Evolutionary conservation across 495 filamentous ascomycete species (phyloP), one percentile per base, ranked within the genome.

Genomic region (Evansstolkia leycettana): DNA sequence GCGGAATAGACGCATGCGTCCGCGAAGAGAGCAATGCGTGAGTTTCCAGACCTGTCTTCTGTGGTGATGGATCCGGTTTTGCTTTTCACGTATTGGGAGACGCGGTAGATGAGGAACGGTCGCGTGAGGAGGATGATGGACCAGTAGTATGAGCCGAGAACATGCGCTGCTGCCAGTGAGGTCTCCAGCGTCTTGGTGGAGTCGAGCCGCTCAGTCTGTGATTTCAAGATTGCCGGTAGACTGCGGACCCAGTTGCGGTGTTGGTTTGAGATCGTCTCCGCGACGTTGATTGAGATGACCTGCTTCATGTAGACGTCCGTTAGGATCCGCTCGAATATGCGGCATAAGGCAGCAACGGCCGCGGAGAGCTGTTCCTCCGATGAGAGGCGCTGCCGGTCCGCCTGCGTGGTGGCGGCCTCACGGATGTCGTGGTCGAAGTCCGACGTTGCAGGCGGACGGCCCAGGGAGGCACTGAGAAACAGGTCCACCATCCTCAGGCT

Each of bases 1-100:
- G 78, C 80, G 2, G 80, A 79, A 34, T 75, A 65, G 3, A 85
- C 72, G 39, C 79, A 85, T 28, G 78, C 75, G 40, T 83, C 75
- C 14, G 75, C 74, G 43, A 82, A 84, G 28, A 67, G 69, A 24
- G 74, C 71, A 49, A 82, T 72, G 12, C 67, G 64, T 10, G 57
- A 59, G 33, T 47, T 57, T 18, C 52, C 45, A 17, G 38, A 55
- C 25, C 48, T 43, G 17, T 40, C 15, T 13, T 57, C 45, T 9
- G 52, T 19, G 15, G 45, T 20, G 17, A 51, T 43, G 14, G 52
- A 23, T 6, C 55, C 54, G 15, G 32, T 37, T 40, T 60, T 63
- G 36, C 44, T 53, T 40, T 62, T 62, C 12, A 66, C 58, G 31
- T 65, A 60, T 14, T 57, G 54, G 24, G 65, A 64, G 1, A 73